Evolutionary conservation across 1,284 basidiomycete species (phyloP).

Genomic region (Coriolopsis trogii): DNA sequence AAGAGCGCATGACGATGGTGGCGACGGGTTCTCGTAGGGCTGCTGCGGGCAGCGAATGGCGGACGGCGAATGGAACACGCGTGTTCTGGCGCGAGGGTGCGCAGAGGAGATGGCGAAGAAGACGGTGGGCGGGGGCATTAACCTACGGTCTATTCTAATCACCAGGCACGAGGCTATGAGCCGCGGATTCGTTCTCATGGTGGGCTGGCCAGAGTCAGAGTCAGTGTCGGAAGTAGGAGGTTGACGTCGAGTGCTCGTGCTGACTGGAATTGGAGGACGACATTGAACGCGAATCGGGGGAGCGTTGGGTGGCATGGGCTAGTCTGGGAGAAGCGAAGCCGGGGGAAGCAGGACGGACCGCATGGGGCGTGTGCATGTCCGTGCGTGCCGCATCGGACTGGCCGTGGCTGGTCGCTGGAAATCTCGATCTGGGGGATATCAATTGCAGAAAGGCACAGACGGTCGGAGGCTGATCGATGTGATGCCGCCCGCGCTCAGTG

Average conservation of each 20-base stretch:
- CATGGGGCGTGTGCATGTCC: constrained; percentile 18
- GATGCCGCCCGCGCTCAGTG: constrained; percentile 9
- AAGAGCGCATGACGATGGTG: constrained; percentile 28
- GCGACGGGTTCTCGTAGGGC: neutral
- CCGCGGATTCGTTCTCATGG: constrained; percentile 15
- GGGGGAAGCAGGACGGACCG: constrained; percentile 23
- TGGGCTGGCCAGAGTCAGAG: too few relatives aligned
- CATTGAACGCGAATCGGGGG: constrained; percentile 5
- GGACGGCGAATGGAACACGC: constrained; percentile 10
- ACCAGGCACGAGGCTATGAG: constrained; percentile 18
- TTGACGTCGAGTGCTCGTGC: too few relatives aligned
- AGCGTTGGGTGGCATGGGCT: constrained; percentile 10
- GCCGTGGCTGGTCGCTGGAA: too few relatives aligned
- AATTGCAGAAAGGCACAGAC: constrained; percentile 20
- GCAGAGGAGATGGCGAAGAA: too few relatives aligned
- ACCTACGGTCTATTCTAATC: constrained; percentile 22
- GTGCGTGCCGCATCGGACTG: constrained; percentile 19
- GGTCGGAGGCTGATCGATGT: constrained; percentile 17
- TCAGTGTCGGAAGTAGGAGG: too few relatives aligned
- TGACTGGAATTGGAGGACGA: constrained; percentile 9
- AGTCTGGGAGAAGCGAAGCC: too few relatives aligned
- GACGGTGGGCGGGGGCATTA: constrained; percentile 20
- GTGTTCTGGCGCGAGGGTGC: constrained; percentile 9
- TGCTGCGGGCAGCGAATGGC: too few relatives aligned
- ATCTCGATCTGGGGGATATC: constrained; percentile 25